Evolutionary conservation across 257 asterid genomes (phyloP).

Genomic region (Avicennia marina): DNA sequence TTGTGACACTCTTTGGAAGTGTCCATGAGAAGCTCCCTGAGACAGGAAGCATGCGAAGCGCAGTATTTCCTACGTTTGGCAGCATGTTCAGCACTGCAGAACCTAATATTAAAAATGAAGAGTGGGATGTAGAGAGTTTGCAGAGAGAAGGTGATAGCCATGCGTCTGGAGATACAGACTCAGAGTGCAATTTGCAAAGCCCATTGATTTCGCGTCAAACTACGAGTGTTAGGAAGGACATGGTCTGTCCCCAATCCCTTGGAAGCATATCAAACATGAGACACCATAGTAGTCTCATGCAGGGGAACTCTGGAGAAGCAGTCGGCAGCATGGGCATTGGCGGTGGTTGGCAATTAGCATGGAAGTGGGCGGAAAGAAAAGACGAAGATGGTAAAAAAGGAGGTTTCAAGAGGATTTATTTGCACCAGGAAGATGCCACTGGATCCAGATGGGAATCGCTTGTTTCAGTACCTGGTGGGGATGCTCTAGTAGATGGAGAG

Average conservation of each 20-base stretch:
- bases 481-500: slow-evolving; percentile 41
- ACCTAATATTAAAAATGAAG: slow-evolving; percentile 42
- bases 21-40: slow-evolving; percentile 73
- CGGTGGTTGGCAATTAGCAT: slow-evolving; percentile 85
- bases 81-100: slow-evolving; percentile 76
- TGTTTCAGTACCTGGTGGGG: slow-evolving; percentile 52
- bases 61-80: slow-evolving; percentile 80
- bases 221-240: slow-evolving; percentile 51
- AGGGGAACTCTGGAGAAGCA: slow-evolving; percentile 39
- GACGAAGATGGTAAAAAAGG: slow-evolving; percentile 71
- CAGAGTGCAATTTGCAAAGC: slow-evolving; percentile 54
- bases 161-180: slow-evolving; percentile 34
- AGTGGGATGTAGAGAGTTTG: slow-evolving; percentile 76
- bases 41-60: slow-evolving; percentile 67
- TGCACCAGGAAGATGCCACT: slow-evolving; percentile 54
- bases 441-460: slow-evolving; percentile 65
- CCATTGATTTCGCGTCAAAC: slow-evolving; percentile 75
- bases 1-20: slow-evolving; percentile 74
- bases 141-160: slow-evolving; percentile 55
- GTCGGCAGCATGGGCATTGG: slow-evolving; percentile 62
- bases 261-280: slow-evolving; percentile 46
- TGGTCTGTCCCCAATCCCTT: slow-evolving; percentile 35
- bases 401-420: slow-evolving; percentile 62
- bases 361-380: slow-evolving; percentile 68
- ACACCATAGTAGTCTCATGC: slow-evolving; percentile 45